Evolutionary conservation across 441 rosid genomes (phyloP).

Genomic region (Metrosideros polymorpha): DNA sequence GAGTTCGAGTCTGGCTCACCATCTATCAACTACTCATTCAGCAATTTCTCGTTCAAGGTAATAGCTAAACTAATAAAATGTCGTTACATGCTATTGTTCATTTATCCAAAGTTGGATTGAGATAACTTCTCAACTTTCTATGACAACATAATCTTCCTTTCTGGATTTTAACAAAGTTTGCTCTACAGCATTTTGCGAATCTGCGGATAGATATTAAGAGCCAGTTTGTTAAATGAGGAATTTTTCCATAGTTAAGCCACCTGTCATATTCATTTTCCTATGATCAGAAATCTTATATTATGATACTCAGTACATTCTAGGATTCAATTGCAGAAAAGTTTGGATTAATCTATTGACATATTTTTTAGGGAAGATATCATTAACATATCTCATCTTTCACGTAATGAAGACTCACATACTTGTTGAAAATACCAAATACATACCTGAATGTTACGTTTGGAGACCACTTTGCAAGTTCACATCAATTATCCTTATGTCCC

Average conservation of each 20-base stretch:
- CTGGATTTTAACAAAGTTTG: not conserved
- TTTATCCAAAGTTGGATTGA: not conserved
- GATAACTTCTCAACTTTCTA: not conserved
- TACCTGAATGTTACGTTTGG: not conserved
- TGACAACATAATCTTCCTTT: not conserved
- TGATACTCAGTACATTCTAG: not conserved
- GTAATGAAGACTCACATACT: not conserved
- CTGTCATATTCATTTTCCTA: not conserved
- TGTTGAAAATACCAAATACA: not conserved
- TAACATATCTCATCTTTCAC: not conserved
- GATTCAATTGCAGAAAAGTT: not conserved
- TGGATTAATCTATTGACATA: not conserved
- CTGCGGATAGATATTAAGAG: not conserved
- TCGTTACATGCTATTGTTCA: not conserved
- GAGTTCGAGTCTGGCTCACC: conserved; percentile 72
- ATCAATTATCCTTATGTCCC: not conserved
- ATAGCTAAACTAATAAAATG: not conserved
- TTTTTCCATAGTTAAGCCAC: not conserved
- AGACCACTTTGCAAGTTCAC: not conserved
- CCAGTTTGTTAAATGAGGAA: not conserved
- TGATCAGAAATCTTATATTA: not conserved
- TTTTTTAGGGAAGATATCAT: not conserved
- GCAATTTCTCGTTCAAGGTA: conserved; percentile 99
- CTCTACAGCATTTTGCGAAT: not conserved
- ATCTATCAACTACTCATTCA: conserved; percentile 82